Percentiles rank a stretch among this genome's conserved stretches.
Conservation (phyloP, 805 yeast genomes). For the Wickerhamiella australiensis region DNA sequence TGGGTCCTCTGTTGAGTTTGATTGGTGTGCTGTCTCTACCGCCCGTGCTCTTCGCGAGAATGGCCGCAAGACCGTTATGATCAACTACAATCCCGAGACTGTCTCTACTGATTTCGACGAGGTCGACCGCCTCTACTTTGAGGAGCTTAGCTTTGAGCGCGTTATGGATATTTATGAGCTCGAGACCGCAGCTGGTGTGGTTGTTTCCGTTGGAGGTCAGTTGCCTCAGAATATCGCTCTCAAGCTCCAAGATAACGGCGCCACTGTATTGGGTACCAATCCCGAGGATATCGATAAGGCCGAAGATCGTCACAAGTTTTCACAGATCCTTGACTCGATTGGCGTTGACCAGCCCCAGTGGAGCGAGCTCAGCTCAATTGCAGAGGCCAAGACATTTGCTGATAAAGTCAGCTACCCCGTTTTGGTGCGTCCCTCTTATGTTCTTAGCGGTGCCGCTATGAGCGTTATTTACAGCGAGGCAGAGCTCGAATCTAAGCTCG, state of each 20-base stretch:
- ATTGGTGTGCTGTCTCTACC: slow-evolving; percentile 98
- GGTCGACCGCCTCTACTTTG: slow-evolving; percentile 93
- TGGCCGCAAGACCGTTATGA: slow-evolving; percentile 87
- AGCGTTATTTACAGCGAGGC: slow-evolving; percentile 69
- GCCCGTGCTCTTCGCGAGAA: slow-evolving; percentile 83
- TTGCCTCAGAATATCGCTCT: slow-evolving; percentile 95
- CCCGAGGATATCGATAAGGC: slow-evolving; percentile 95
- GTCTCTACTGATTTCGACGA: slow-evolving; percentile 97
- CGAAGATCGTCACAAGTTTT: slow-evolving; percentile 96
- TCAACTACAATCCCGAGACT: slow-evolving; percentile 96
- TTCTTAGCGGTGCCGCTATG: slow-evolving; percentile 98
- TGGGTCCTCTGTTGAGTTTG: slow-evolving; percentile 97
- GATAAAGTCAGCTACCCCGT: slow-evolving; percentile 85
- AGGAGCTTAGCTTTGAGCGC: slow-evolving; percentile 88
- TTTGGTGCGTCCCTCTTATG: slow-evolving; percentile 93
- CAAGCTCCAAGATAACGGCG: slow-evolving; percentile 56
- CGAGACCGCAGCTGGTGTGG: slow-evolving; percentile 80
- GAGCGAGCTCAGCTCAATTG: slow-evolving; percentile 84
- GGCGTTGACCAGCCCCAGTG: slow-evolving; percentile 94
- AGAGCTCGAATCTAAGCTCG: slow-evolving; percentile 71
- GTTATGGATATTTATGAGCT: slow-evolving; percentile 94
- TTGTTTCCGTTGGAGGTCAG: slow-evolving; percentile 96
- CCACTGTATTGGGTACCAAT: slow-evolving; percentile 82
- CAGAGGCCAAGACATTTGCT: slow-evolving; percentile 78
- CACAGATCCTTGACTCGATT: slow-evolving; percentile 83